phyloP scores from a whole-genome alignment of 179 eudicot species.

The Gypsophila paniculata region DNA sequence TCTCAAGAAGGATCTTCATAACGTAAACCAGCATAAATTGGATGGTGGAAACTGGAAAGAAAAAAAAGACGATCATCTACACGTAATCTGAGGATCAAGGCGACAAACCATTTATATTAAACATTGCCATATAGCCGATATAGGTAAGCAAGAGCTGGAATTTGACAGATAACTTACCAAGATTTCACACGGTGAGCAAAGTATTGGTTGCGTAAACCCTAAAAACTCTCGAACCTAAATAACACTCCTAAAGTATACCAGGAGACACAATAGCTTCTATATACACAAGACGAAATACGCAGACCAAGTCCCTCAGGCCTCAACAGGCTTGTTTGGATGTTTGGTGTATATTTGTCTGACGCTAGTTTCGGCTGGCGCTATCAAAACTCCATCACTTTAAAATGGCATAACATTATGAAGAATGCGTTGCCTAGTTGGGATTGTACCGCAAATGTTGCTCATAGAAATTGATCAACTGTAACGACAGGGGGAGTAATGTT shows the following conservation, averaged over 20 bases:
- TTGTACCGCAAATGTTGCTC: conserved; percentile 69
- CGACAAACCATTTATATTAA: neutral
- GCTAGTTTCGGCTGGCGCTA: neutral
- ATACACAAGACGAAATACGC: conserved; percentile 17
- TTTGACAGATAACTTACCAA: conserved; percentile 16
- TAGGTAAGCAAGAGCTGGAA: neutral
- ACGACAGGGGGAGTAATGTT: conserved; percentile 20
- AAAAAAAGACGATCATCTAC: no score
- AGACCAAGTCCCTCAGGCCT: neutral
- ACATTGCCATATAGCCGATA: neutral
- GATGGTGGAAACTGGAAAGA: no score
- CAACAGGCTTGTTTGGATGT: neutral
- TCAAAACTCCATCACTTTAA: neutral
- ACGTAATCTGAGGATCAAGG: neutral
- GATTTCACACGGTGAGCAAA: conserved; percentile 3
- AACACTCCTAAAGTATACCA: neutral
- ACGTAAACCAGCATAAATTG: no score
- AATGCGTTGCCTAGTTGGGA: conserved; percentile 26
- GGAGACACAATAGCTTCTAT: conserved; percentile 23
- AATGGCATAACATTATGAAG: conserved; percentile 5
- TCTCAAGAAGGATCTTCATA: no score
- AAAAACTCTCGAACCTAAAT: conserved; percentile 1
- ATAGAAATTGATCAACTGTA: conserved; percentile 76
- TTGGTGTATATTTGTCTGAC: neutral
- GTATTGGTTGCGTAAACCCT: conserved; percentile 4